Base-by-base conservation (phyloP, 352 stramenopile genomes). In the Globisporangium ultimum region DNA sequence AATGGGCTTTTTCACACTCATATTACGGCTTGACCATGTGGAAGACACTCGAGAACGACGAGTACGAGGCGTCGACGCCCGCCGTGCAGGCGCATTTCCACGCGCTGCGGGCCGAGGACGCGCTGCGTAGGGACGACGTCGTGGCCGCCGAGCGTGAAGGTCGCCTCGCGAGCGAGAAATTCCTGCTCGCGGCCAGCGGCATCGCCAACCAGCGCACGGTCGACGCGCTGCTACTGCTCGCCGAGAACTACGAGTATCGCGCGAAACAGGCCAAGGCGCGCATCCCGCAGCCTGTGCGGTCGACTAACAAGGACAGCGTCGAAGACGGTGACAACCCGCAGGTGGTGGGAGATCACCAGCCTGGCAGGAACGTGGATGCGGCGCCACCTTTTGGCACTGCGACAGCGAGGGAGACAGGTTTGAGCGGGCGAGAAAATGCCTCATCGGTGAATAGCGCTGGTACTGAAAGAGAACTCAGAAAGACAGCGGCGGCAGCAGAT, bases 51-150 rank as follows among this genome's bases (percentile, higher is more conserved):
- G 76, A 87, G 61, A 72, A 70, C 53, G 81, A 89, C 66, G 84
- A 91, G 50, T 91, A 87, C 60, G 81, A 87, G 70, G 77, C 68
- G 46, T 81, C 79, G 36, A 66, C 84, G 55, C 81, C 80, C 38
- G 84, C 79, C 45, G 84, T 93, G 28, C 84, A 93, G 72, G 84
- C 84, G 50, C 84, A 93, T 71, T 90, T 88, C 62, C 81, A 93
- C 66, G 84, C 84, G 0, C 63, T 89, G 17, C 79, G 78, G 38
- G 69, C 78, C 17, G 84, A 93, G 47, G 74, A 90, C 32, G 80
- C 82, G 13, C 71, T 87, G 40, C 72, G 69, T 10, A 61, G 64
- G 20, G 70, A 88, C 20, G 81, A 91, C 15, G 85, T 74, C 52
- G 64, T 48, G 7, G 59, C 70, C 38, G 80, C 78, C 6, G 81